Percentiles rank a stretch among this genome's conserved stretches.
These are phyloP conservation scores for Cercospora zeae-maydis DNA, from an alignment of 2,329 filamentous ascomycete genomes.

Conservation along the genomic window DNA sequence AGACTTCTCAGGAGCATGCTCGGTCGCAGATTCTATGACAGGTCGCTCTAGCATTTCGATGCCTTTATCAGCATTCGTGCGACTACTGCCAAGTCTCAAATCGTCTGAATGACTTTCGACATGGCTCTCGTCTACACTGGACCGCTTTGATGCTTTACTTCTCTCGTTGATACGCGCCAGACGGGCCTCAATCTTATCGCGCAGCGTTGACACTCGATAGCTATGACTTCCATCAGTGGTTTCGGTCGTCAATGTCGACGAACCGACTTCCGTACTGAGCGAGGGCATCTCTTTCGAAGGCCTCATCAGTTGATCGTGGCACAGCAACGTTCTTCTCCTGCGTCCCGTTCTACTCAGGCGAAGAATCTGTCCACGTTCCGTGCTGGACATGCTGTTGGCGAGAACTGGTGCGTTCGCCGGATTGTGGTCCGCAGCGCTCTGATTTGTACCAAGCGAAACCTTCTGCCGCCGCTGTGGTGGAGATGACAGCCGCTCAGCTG, in stretches of 20 bases:
- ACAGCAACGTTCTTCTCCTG: constrained; percentile 42
- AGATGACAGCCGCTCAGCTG: background rate
- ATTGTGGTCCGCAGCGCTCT: background rate
- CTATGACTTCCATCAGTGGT: background rate
- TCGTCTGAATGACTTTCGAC: background rate
- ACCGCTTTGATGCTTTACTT: constrained; percentile 12
- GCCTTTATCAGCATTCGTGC: constrained; percentile 6
- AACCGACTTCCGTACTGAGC: background rate
- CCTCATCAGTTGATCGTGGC: constrained; percentile 36
- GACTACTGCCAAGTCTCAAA: background rate
- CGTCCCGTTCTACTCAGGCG: constrained; percentile 40
- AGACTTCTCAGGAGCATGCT: constrained; percentile 9
- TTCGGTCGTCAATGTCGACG: background rate
- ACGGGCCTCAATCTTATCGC: constrained; percentile 30
- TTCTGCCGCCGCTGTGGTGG: background rate
- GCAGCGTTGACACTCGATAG: constrained; percentile 19
- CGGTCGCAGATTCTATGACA: constrained; percentile 4
- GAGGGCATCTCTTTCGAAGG: constrained; percentile 16
- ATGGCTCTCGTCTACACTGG: background rate
- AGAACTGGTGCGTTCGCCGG: background rate
- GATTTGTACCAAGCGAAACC: background rate
- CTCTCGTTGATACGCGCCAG: constrained; percentile 32
- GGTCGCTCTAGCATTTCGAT: constrained; percentile 5
- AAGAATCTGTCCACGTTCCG: constrained; percentile 32
- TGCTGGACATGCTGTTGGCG: constrained; percentile 7